Percentiles rank a stretch among this genome's conserved stretches.
Evolutionary conservation across 768 basidiomycete species (phyloP).

Genomic region (Phaffia tasmanica): DNA sequence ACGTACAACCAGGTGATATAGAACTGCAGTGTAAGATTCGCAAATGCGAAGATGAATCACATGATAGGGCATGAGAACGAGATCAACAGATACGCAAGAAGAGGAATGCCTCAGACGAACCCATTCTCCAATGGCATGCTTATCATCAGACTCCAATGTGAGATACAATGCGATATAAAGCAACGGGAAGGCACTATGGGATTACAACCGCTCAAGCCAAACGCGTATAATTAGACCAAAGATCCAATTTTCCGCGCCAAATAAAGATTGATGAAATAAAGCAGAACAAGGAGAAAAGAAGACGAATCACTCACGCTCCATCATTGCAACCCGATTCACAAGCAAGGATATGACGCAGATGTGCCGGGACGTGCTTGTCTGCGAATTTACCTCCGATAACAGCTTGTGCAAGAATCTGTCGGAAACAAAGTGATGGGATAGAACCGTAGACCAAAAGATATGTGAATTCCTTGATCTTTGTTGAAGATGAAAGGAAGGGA

Average conservation of each 20-base stretch:
- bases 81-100: slow-evolving; percentile 37
- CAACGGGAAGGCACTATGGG: slow-evolving; percentile 5
- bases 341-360: slow-evolving; percentile 67
- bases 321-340: slow-evolving; percentile 94
- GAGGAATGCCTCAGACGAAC: not conserved
- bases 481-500: not conserved
- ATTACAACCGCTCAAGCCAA: not conserved
- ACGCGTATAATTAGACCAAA: not conserved
- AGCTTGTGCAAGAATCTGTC: slow-evolving; percentile 57
- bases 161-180: slow-evolving; percentile 65
- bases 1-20: slow-evolving; percentile 72
- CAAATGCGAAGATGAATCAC: not conserved
- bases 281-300: slow-evolving; percentile 50
- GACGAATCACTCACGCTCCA: slow-evolving; percentile 56
- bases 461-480: not conserved
- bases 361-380: slow-evolving; percentile 75
- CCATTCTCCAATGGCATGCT: slow-evolving; percentile 72
- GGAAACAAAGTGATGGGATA: not conserved
- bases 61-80: not conserved
- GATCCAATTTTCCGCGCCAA: not conserved
- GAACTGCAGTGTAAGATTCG: slow-evolving; percentile 29
- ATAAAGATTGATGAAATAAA: not conserved
- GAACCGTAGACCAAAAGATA: slow-evolving; percentile 38
- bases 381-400: slow-evolving; percentile 94
- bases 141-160: slow-evolving; percentile 52